phyloP scores from a whole-genome alignment of 768 basidiomycete genomes.

The Macrolepiota albuminosa region DNA sequence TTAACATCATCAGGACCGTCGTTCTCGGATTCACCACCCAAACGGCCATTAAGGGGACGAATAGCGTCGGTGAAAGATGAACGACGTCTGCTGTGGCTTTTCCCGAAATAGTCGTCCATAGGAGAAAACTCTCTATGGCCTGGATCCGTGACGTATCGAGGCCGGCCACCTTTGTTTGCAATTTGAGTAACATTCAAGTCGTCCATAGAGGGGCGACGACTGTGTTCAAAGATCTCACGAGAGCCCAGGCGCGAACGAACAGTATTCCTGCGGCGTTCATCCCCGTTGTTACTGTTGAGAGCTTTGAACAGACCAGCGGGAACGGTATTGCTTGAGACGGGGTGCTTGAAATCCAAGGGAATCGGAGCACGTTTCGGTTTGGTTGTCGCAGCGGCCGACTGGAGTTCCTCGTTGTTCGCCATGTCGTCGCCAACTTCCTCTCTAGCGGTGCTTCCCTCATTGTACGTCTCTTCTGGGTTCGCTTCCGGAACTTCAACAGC shows the following conservation, averaged over 20 bases:
- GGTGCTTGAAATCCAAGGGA: conserved; percentile 66
- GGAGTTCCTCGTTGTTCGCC: conserved; percentile 20
- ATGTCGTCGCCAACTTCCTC: conserved; percentile 21
- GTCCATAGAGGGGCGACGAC: conserved; percentile 69
- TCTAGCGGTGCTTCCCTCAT: conserved; percentile 33
- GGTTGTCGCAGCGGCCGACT: conserved; percentile 18
- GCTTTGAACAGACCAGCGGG: conserved; percentile 87
- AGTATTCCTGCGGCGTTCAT: conserved; percentile 63
- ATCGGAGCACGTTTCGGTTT: conserved; percentile 67
- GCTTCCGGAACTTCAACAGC: conserved; percentile 10
- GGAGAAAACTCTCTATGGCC: conserved; percentile 26
- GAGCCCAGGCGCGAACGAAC: conserved; percentile 78
- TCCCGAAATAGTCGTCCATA: conserved; percentile 33
- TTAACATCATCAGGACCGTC: conserved; percentile 32
- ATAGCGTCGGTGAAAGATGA: conserved; percentile 57
- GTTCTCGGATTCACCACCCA: conserved; percentile 22
- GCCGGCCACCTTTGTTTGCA: conserved; percentile 50
- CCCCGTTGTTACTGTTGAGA: conserved; percentile 47
- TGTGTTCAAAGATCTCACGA: conserved; percentile 67
- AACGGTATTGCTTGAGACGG: conserved; percentile 60
- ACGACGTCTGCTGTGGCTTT: conserved; percentile 39
- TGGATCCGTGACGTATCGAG: conserved; percentile 57
- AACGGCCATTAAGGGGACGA: conserved; percentile 19
- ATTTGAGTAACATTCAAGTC: conserved; percentile 69
- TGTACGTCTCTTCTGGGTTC: conserved; percentile 19